Conservation (phyloP, 345 rosid genomes). For the Dovyalis caffra region DNA sequence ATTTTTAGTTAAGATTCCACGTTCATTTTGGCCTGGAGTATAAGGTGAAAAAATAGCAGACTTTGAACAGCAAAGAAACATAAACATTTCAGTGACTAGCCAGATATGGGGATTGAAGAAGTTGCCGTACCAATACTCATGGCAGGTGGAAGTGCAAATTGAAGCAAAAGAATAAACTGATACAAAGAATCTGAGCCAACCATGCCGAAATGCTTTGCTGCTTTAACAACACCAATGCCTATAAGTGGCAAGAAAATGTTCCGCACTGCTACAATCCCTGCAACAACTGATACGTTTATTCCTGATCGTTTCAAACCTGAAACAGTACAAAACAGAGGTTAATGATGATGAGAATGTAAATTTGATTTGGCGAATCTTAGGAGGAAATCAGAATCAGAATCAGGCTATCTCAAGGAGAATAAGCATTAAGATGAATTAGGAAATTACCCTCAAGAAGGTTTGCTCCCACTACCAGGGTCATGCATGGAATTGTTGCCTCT, state of each 20-base stretch:
- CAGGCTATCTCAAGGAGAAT: too few relatives aligned
- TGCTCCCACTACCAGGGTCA: constrained; percentile 33
- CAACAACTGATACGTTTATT: constrained; percentile 15
- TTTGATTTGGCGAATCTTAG: not conserved
- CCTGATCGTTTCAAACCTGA: constrained; percentile 48
- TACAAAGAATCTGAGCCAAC: constrained; percentile 34
- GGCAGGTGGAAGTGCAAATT: constrained; percentile 56
- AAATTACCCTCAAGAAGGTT: constrained; percentile 35
- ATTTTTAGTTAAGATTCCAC: too few relatives aligned
- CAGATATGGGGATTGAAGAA: not conserved
- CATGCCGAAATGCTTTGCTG: not conserved
- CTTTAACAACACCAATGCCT: constrained; percentile 1
- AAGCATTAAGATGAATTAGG: not conserved
- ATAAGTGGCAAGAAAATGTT: constrained; percentile 34
- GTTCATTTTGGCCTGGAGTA: too few relatives aligned
- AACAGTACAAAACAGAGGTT: not conserved
- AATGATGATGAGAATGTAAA: not conserved
- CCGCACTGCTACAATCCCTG: constrained; percentile 40
- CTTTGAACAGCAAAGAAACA: too few relatives aligned
- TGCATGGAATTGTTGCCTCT: constrained; percentile 34
- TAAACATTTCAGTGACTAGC: too few relatives aligned
- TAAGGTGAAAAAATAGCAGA: too few relatives aligned
- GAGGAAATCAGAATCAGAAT: too few relatives aligned
- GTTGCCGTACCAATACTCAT: constrained; percentile 37
- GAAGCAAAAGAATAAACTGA: constrained; percentile 52